Base-by-base conservation (phyloP, 768 basidiomycete species). In the Hypholoma sublateritium region DNA sequence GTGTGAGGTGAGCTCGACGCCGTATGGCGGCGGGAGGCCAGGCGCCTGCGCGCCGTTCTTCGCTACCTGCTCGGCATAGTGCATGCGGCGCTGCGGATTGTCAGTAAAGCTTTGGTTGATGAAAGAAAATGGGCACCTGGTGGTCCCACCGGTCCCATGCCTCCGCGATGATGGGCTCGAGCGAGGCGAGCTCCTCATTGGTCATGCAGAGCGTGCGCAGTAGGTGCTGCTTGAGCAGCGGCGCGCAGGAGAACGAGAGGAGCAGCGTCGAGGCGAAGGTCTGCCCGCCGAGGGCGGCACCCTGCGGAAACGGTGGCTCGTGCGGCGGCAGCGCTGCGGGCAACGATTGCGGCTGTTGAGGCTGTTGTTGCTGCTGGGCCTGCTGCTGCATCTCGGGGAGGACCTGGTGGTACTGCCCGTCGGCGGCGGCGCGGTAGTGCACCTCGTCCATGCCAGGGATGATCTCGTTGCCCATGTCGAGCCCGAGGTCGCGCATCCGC, bases 61-160 rank as follows among this genome's bases (percentile, higher is more conserved):
- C 24, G 72, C 72, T 19, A 73, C 72, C 52, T 73, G 70, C 57
- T 77, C 73, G 46, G 74, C 75, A 44, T 76, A 77, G 62, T 77
- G 77, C 41, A 75, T 59, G 17, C 76, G 77, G 17, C 77, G 74
- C 77, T 78, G 9, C 50, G 35, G 16, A 59, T 55, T 7, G 35
- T 58, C 50, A 56, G 41, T 56, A 56, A 19, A 53, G 24, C 48
- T 28, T 32, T 42, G 25, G 16, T 36, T n/a, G 34, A 25, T 21
- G 69, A 12, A 43, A 24, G 43, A 28, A 36, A 41, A 53, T 34
- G 55, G 82, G 55, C 66, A 91, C 90, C 69, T 87, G 86, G 62
- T 85, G 83, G 64, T 93, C 87, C 91, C 91, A 93, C 39, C 88
- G 86, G 56, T 93, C 91, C 81, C 89, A 93, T 16, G 90, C 90